Evolutionary conservation across 805 yeast genomes (phyloP).

Genomic region (Cyberlindnera americana): DNA sequence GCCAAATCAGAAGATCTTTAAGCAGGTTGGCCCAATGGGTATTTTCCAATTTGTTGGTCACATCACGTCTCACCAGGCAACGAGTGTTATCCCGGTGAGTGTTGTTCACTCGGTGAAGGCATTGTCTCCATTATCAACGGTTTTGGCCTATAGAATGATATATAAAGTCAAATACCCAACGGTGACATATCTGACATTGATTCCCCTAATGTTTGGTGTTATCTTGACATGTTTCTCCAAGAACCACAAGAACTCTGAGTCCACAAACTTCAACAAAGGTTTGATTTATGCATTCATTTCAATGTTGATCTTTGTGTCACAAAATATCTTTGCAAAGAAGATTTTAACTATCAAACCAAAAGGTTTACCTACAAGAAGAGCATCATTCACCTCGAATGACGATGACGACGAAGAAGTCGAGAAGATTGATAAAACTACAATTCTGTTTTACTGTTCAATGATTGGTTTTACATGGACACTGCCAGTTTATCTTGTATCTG

Average conservation of each 20-base stretch:
- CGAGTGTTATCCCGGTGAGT: conserved; percentile 88
- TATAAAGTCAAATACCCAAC: conserved; percentile 54
- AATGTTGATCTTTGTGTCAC: conserved; percentile 64
- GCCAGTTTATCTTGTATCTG: conserved; percentile 62
- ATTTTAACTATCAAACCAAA: conserved; percentile 51
- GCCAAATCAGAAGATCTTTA: conserved; percentile 51
- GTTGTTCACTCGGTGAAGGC: conserved; percentile 94
- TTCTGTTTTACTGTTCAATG: conserved; percentile 65
- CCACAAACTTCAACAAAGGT: conserved; percentile 28
- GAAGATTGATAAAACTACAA: conserved; percentile 69
- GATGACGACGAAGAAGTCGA: conserved; percentile 24
- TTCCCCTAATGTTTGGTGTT: conserved; percentile 81
- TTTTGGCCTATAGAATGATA: conserved; percentile 63
- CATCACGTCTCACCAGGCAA: conserved; percentile 87
- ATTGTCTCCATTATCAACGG: conserved; percentile 85
- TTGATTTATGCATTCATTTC: conserved; percentile 37
- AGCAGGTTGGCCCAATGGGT: conserved; percentile 90
- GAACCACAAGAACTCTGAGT: conserved; percentile 17
- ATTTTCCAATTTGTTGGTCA: conserved; percentile 91
- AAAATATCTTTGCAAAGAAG: conserved; percentile 76
- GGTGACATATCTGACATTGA: conserved; percentile 72
- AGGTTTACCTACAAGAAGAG: conserved; percentile 22
- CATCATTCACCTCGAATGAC: conserved; percentile 18
- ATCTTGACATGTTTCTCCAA: conserved; percentile 68
- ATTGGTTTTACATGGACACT: conserved; percentile 65